A percentile compares a stretch with the other conserved stretches of the same genome.
Evolutionary conservation across 73 alveolate genomes (phyloP).

Genomic region (Paramecium tetraurelia): DNA sequence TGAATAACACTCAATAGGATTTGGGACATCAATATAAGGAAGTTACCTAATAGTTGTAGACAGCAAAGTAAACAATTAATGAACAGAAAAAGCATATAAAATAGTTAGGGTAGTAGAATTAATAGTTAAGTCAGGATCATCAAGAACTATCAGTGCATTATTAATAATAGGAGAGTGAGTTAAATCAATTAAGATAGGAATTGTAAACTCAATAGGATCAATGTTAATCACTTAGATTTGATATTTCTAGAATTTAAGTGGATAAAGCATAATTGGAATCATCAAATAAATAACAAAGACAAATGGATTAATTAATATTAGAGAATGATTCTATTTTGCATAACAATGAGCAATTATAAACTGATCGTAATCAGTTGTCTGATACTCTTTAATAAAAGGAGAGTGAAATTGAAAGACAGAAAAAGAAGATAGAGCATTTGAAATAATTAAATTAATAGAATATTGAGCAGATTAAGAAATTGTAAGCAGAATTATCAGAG

Average conservation of each 20-base stretch:
- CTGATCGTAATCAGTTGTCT: background rate
- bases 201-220: background rate
- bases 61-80: background rate
- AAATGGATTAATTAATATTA: background rate
- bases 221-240: background rate
- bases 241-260: constrained; percentile 19
- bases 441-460: background rate
- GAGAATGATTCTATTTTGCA: constrained; percentile 29
- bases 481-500: background rate
- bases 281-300: background rate
- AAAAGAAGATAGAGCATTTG: background rate
- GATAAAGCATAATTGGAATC: constrained; percentile 23
- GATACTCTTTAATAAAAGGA: constrained; percentile 36
- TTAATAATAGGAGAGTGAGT: constrained; percentile 19
- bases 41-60: background rate
- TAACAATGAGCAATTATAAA: background rate
- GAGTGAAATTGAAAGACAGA: background rate
- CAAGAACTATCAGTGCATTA: background rate
- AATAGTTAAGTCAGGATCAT: background rate
- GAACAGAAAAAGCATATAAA: background rate
- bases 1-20: constrained; percentile 6
- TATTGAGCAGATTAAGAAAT: background rate
- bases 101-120: background rate
- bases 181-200: background rate
- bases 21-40: background rate